Percentiles rank a stretch among this genome's conserved stretches.
Conservation (phyloP, 495 filamentous ascomycete species). For the Penicillium soppii region DNA sequence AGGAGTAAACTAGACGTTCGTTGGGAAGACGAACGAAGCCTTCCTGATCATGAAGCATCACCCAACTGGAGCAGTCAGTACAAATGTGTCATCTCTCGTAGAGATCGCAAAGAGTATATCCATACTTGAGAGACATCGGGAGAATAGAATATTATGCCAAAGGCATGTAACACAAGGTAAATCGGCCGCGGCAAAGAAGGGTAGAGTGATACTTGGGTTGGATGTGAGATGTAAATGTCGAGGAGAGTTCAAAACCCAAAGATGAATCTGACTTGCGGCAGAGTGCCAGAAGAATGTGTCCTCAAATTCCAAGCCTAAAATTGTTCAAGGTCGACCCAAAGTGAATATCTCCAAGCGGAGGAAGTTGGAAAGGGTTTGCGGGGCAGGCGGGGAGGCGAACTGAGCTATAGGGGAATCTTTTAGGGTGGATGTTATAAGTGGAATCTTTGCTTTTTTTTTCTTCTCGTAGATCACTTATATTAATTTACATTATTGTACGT, state of each 20-base stretch:
- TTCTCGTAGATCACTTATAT: background rate
- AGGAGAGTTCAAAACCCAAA: background rate
- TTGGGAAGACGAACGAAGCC: conserved; percentile 68
- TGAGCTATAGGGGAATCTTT: conserved; percentile 1
- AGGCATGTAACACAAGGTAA: background rate
- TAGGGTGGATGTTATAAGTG: background rate
- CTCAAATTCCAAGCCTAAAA: too few relatives aligned
- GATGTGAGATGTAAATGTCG: background rate
- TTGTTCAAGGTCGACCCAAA: too few relatives aligned
- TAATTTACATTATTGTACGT: background rate
- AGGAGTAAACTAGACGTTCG: conserved; percentile 68
- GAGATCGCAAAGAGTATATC: background rate
- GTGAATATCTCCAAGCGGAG: too few relatives aligned
- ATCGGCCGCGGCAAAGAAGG: background rate
- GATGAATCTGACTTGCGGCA: too few relatives aligned
- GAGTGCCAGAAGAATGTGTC: too few relatives aligned
- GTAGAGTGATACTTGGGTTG: background rate
- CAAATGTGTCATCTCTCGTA: background rate
- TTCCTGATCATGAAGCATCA: conserved; percentile 67
- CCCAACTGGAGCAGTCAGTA: conserved; percentile 57
- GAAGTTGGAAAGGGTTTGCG: conserved; percentile 15
- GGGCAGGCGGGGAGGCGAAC: conserved; percentile 23
- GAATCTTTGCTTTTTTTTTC: background rate
- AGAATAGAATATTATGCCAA: conserved; percentile 1
- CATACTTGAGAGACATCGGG: conserved; percentile 16